A percentile compares a stretch with the other conserved stretches of the same genome.
These are phyloP conservation scores for Penicillium sp. DNA, from an alignment of 2,329 filamentous ascomycete genomes.

Conservation along the genomic window DNA sequence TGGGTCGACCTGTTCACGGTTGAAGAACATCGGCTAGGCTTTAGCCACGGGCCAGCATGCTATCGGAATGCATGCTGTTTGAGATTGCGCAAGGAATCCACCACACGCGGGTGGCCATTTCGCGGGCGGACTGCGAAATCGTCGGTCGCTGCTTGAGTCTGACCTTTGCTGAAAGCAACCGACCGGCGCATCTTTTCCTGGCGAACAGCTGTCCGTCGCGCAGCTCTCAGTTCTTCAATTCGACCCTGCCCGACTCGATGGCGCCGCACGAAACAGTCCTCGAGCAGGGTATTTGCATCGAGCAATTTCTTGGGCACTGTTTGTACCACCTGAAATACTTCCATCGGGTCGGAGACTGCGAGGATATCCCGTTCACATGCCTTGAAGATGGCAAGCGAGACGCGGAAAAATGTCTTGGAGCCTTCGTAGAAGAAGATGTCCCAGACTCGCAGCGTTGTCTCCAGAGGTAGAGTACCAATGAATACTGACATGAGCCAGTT, in stretches of 20 bases:
- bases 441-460: slow-evolving; percentile 90
- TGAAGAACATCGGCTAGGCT: background rate
- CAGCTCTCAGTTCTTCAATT: slow-evolving; percentile 72
- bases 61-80: slow-evolving; percentile 35
- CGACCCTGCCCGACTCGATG: slow-evolving; percentile 78
- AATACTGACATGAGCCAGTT: slow-evolving; percentile 99
- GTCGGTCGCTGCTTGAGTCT: slow-evolving; percentile 32
- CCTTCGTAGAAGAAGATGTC: slow-evolving; percentile 96
- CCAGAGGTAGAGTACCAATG: slow-evolving; percentile 87
- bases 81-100: slow-evolving; percentile 36
- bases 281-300: slow-evolving; percentile 78
- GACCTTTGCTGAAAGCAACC: slow-evolving; percentile 34
- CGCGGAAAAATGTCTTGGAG: slow-evolving; percentile 87
- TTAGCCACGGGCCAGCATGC: background rate
- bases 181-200: slow-evolving; percentile 43
- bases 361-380: slow-evolving; percentile 77
- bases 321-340: slow-evolving; percentile 94
- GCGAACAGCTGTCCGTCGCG: slow-evolving; percentile 57
- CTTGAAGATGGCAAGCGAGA: slow-evolving; percentile 89
- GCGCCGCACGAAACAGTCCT: slow-evolving; percentile 75
- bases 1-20: background rate
- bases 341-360: slow-evolving; percentile 79
- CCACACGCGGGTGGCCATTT: slow-evolving; percentile 31
- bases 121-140: slow-evolving; percentile 32
- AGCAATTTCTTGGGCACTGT: slow-evolving; percentile 76